Evolutionary conservation across 2,329 filamentous ascomycete species (phyloP).

Genomic region (Penicillium capsulatum): DNA sequence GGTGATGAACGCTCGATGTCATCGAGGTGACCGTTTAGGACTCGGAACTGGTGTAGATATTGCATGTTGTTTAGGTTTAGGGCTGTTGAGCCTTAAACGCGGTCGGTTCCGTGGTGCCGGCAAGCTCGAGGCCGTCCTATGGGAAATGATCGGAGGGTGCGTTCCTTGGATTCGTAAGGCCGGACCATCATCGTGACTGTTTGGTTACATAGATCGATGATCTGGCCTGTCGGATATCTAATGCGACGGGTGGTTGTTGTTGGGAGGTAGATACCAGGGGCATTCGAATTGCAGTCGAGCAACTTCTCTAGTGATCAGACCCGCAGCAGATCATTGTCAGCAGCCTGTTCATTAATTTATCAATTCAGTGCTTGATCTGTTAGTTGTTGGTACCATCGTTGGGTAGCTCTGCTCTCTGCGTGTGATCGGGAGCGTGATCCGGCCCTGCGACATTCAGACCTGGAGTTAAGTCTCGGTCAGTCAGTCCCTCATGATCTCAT

Average conservation of each 20-base stretch:
- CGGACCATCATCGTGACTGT: constrained; percentile 19
- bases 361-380: no score
- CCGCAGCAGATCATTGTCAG: no score
- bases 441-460: no score
- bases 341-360: no score
- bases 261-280: no score
- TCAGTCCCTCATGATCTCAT: no score
- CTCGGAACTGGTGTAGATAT: constrained; percentile 4
- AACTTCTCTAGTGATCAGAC: no score
- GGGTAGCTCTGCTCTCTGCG: no score
- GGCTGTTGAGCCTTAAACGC: background rate
- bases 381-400: no score
- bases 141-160: constrained; percentile 14
- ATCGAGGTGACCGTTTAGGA: constrained; percentile 10
- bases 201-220: constrained; percentile 11
- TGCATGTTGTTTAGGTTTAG: constrained; percentile 5
- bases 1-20: constrained; percentile 21
- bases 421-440: no score
- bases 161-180: constrained; percentile 9
- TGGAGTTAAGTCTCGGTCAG: no score
- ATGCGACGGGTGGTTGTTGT: constrained; percentile 8
- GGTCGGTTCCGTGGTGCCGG: constrained; percentile 8
- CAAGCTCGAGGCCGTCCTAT: constrained; percentile 6
- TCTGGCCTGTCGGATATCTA: constrained; percentile 16
- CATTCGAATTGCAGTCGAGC: no score